Evolutionary conservation across 495 filamentous ascomycete genomes (phyloP).

Genomic region (Aspergillus mulundensis): DNA sequence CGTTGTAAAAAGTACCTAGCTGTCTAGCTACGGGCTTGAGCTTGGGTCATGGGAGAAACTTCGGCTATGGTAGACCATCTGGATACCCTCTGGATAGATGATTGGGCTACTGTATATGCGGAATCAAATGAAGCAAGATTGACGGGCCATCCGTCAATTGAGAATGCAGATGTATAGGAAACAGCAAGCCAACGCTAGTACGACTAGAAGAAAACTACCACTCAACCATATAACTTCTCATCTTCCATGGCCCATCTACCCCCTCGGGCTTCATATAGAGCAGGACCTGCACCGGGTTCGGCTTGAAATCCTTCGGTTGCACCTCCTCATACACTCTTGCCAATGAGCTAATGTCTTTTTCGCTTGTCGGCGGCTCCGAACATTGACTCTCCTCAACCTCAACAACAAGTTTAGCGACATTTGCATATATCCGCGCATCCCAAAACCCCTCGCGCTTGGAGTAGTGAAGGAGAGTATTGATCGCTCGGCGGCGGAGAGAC

Average conservation of each 20-base stretch:
- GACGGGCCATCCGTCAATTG: too few species aligned
- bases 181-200: too few species aligned
- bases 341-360: neutral
- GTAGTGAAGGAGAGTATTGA: conserved; percentile 2
- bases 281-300: neutral
- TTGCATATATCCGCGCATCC: neutral
- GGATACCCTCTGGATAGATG: too few species aligned
- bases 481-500: conserved; percentile 7
- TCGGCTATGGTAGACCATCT: too few species aligned
- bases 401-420: conserved; percentile 3
- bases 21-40: too few species aligned
- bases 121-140: too few species aligned
- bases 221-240: conserved; percentile 1
- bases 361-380: neutral
- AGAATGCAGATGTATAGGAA: too few species aligned
- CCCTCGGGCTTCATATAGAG: conserved; percentile 10
- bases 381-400: conserved; percentile 15
- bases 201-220: neutral
- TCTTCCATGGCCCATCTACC: conserved; percentile 2
- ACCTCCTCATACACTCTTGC: conserved; percentile 7
- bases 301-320: neutral
- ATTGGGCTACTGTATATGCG: too few species aligned
- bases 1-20: too few species aligned
- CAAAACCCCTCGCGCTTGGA: conserved; percentile 14
- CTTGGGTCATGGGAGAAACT: too few species aligned